Conservation (phyloP, 2,329 filamentous ascomycete genomes). For the Aspergillus cejpii region DNA sequence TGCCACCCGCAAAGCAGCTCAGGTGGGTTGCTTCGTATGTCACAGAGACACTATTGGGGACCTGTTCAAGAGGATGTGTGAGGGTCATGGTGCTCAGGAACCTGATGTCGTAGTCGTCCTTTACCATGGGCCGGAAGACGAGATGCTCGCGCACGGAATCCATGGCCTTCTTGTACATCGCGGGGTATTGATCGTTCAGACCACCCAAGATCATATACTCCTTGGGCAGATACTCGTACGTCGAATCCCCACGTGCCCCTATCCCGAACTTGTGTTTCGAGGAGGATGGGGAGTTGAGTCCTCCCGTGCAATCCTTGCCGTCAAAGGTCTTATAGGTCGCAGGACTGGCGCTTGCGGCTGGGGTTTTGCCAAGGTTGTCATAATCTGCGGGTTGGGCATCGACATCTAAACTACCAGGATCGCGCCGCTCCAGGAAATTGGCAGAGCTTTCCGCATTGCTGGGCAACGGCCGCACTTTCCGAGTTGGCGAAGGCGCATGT, state of each 20-base stretch:
- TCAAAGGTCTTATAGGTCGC: slow-evolving; percentile 2
- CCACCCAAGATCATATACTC: slow-evolving; percentile 44
- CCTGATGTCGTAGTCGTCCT: slow-evolving; percentile 37
- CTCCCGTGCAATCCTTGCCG: slow-evolving; percentile 34
- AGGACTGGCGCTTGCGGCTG: not conserved
- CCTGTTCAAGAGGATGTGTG: slow-evolving; percentile 10
- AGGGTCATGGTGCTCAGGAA: slow-evolving; percentile 33
- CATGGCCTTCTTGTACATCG: slow-evolving; percentile 41
- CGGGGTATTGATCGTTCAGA: slow-evolving; percentile 38
- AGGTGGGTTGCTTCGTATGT: slow-evolving; percentile 53
- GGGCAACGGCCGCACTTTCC: slow-evolving; percentile 10
- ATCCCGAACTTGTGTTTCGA: slow-evolving; percentile 37
- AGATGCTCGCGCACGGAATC: slow-evolving; percentile 36
- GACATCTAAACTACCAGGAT: slow-evolving; percentile 16
- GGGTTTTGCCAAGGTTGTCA: slow-evolving; percentile 8
- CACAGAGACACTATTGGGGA: slow-evolving; percentile 21
- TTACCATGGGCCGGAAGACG: slow-evolving; percentile 43
- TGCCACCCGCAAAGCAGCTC: slow-evolving; percentile 55
- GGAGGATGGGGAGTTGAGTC: slow-evolving; percentile 33
- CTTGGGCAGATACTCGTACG: slow-evolving; percentile 49
- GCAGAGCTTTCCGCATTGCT: slow-evolving; percentile 23
- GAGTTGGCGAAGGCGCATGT: slow-evolving; percentile 1
- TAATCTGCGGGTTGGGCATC: slow-evolving; percentile 27
- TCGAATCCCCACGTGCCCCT: slow-evolving; percentile 44
- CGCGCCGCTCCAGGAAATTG: slow-evolving; percentile 21